Evolutionary conservation across 1,139 yeast species (phyloP), one percentile per base, ranked within the genome.

Genomic region (Candida sp.): DNA sequence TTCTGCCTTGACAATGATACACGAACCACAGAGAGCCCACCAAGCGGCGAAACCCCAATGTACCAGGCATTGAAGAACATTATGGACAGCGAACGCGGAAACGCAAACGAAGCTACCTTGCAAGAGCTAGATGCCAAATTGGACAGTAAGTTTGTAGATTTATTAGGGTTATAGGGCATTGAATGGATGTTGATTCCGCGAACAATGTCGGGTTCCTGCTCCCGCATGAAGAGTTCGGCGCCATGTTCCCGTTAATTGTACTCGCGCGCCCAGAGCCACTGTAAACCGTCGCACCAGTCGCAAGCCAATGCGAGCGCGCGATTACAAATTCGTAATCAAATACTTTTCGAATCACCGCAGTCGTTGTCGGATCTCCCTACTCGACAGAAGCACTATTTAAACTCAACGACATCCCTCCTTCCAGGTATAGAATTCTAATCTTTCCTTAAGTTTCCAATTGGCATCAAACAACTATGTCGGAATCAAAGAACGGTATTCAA

Each of bases 1-100:
- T 77, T 78, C 50, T 56, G 65, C 11, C 51, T 64, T 25, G 70
- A 66, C 3, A 53, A 48, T 23, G 51, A 50, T 38, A 37, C 22
- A 7, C 34, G 28, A 7, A 40, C 32, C 11, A 45, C 37, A 34
- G 44, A 35, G 28, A 30, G 28, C 34, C 43, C n/a, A 32, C 11
- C 25, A 6, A 42, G 35, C 22, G 40, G 26, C n/a, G 40, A 40
- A 31, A 38, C 50, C 3, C 23, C 47, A 17, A 37, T 46, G 35
- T 43, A 35, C 17, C 28, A 46, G 17, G 23, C 48, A 4, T 38
- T 50, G 12, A 27, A n/a, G 26, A 46, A 45, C 12, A 50, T 48
- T 3, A 39, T 35, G 41, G 44, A 44, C 11, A 26, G 28, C 4
- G 23, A 40, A 9, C 23, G 32, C 17, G 42, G 17, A 11, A n/a